Conservation (phyloP, 1,284 basidiomycete genomes). For the Trichosporon asahii region DNA sequence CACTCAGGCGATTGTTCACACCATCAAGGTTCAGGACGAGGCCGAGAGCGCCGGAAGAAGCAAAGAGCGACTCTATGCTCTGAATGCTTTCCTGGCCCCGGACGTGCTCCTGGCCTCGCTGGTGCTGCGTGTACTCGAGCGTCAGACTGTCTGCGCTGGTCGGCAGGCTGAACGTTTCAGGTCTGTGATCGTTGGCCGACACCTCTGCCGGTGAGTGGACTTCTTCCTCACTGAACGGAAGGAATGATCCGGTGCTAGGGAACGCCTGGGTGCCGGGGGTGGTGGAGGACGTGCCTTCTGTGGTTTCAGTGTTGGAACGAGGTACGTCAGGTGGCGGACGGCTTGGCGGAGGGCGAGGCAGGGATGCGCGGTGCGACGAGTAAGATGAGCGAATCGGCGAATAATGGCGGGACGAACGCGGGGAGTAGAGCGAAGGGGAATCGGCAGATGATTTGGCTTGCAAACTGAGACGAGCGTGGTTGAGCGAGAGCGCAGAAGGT, state of each 20-base stretch:
- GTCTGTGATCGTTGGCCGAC: neutral
- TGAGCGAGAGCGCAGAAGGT: neutral
- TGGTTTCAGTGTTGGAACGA: neutral
- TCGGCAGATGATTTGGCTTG: neutral
- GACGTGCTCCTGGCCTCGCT: neutral
- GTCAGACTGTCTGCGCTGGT: neutral
- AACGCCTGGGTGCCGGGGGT: neutral
- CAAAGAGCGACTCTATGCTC: slow-evolving; percentile 4
- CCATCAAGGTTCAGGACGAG: slow-evolving; percentile 1
- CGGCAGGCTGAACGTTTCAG: neutral
- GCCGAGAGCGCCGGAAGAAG: neutral
- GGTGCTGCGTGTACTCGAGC: neutral
- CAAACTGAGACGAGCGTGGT: slow-evolving; percentile 6
- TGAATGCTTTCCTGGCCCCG: slow-evolving; percentile 9
- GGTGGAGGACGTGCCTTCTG: neutral
- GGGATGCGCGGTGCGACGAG: neutral
- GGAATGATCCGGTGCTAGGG: neutral
- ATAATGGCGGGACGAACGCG: neutral
- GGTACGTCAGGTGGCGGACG: neutral
- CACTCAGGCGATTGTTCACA: neutral
- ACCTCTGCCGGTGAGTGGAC: neutral
- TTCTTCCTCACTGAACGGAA: neutral
- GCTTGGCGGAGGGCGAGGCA: neutral
- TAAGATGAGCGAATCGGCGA: neutral
- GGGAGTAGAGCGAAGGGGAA: neutral